These are phyloP conservation scores for Komagataella ulmi DNA, from an alignment of 805 yeast genomes.

Conservation along the genomic window DNA sequence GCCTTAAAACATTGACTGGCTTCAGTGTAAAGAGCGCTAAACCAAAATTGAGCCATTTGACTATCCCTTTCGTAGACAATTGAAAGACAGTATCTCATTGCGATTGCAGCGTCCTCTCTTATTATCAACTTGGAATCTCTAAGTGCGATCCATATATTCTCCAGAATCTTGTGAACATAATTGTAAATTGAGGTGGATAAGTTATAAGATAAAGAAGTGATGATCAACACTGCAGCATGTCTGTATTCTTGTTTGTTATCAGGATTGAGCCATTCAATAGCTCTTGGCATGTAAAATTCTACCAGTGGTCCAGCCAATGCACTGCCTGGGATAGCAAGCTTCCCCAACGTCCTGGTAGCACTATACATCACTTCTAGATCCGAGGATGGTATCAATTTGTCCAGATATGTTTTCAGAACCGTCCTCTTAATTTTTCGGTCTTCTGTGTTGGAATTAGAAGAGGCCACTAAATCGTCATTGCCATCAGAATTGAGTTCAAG, in stretches of 20 bases:
- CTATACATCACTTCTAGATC: conserved; percentile 77
- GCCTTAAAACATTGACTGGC: conserved; percentile 16
- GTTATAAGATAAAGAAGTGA: conserved; percentile 72
- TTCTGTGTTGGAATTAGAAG: conserved; percentile 18
- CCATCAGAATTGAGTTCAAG: conserved; percentile 54
- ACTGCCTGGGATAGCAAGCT: conserved; percentile 81
- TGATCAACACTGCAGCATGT: conserved; percentile 81
- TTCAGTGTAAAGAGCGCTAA: conserved; percentile 35
- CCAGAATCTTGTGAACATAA: conserved; percentile 65
- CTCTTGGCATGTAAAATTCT: conserved; percentile 79
- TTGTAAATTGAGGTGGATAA: conserved; percentile 76
- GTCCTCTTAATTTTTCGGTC: conserved; percentile 84
- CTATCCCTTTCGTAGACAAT: conserved; percentile 73
- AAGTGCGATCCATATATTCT: conserved; percentile 78
- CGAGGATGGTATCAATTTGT: conserved; percentile 67
- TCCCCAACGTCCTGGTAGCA: conserved; percentile 82
- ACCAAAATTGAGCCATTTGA: conserved; percentile 62
- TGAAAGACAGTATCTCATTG: conserved; percentile 63
- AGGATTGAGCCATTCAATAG: conserved; percentile 84
- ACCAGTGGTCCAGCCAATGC: conserved; percentile 85
- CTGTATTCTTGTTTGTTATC: conserved; percentile 77
- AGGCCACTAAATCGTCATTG: background rate
- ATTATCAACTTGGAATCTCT: conserved; percentile 66
- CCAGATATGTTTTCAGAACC: conserved; percentile 77
- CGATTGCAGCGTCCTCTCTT: conserved; percentile 73